Conservation (phyloP, 306 rosid genomes). For the Acacia crassicarpa region DNA sequence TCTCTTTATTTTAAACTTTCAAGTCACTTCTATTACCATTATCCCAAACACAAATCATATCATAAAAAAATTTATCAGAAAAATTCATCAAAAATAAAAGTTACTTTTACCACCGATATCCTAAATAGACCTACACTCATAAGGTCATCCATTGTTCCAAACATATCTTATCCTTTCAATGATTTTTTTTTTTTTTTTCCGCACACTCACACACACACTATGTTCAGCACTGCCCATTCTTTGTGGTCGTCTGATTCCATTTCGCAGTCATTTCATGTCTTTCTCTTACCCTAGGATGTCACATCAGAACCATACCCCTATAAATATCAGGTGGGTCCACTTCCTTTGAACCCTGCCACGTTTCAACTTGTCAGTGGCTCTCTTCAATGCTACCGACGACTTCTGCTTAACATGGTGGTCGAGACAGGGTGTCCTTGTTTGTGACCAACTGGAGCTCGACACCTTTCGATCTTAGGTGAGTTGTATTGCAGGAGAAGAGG, state of each 20-base stretch:
- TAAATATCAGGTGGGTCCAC: conserved; percentile 1
- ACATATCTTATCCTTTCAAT: too few species aligned
- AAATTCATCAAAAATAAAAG: too few species aligned
- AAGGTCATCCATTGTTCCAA: too few species aligned
- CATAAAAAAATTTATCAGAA: too few species aligned
- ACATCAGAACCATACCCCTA: not conserved
- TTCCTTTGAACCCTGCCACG: conserved; percentile 24
- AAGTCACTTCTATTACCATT: too few species aligned
- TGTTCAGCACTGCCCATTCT: not conserved
- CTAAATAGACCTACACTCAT: too few species aligned
- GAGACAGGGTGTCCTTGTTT: not conserved
- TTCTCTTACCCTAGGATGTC: conserved; percentile 6
- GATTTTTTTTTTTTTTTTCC: too few species aligned
- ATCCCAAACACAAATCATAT: too few species aligned
- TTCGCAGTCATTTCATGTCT: conserved; percentile 6
- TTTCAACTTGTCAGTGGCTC: conserved; percentile 29
- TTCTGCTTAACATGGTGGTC: not conserved
- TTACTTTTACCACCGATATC: too few species aligned
- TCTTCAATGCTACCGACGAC: not conserved
- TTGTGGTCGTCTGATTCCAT: conserved; percentile 25
- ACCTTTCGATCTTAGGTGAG: not conserved
- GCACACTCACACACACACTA: too few species aligned
- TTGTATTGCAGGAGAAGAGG: not conserved
- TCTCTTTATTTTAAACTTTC: too few species aligned
- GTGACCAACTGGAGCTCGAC: conserved; percentile 25